phyloP scores from a whole-genome alignment of 1,139 yeast species.

The Taphrina betulina region DNA sequence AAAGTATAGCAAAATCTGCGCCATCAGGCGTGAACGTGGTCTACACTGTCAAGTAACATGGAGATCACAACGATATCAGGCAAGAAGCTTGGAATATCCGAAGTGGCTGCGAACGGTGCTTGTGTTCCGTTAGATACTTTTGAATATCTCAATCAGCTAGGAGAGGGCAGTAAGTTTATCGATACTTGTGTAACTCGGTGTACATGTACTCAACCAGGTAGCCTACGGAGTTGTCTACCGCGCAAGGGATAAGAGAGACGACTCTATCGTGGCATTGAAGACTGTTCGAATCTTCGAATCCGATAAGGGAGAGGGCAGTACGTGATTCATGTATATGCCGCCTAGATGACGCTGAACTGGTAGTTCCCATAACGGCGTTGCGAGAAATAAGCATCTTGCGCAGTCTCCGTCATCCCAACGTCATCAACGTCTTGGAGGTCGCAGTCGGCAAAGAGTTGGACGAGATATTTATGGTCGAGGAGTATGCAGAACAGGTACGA shows the following conservation, averaged over 20 bases:
- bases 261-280: conserved; percentile 67
- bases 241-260: conserved; percentile 59
- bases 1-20: too few species aligned
- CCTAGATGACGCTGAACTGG: neutral
- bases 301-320: conserved; percentile 67
- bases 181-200: too few species aligned
- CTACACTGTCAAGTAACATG: too few species aligned
- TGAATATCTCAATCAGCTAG: conserved; percentile 35
- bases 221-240: conserved; percentile 62
- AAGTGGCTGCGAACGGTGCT: neutral
- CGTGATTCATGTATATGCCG: neutral
- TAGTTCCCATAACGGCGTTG: conserved; percentile 76
- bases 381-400: conserved; percentile 74
- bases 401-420: conserved; percentile 68
- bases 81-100: neutral
- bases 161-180: conserved; percentile 38
- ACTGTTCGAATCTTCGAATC: conserved; percentile 59
- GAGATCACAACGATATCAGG: neutral
- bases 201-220: neutral
- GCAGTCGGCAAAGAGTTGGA: conserved; percentile 62
- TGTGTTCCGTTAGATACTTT: conserved; percentile 9
- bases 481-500: conserved; percentile 39
- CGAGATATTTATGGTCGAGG: conserved; percentile 38
- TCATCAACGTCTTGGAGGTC: conserved; percentile 69
- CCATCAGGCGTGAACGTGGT: too few species aligned